Evolutionary conservation across 2,329 filamentous ascomycete genomes (phyloP).

Genomic region (Xylariaceae sp.): DNA sequence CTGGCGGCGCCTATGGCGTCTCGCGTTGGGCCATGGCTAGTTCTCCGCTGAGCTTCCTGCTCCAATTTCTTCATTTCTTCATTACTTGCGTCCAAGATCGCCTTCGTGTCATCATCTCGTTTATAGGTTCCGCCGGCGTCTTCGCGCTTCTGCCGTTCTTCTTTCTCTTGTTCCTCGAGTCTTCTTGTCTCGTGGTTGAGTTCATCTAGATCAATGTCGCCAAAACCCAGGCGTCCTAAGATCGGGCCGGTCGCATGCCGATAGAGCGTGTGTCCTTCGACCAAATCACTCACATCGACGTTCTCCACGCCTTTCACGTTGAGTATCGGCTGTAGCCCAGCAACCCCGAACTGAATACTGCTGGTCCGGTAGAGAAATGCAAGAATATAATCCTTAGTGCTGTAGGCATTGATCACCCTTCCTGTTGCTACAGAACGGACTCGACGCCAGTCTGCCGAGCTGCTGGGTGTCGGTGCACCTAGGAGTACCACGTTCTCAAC

Average conservation of each 20-base stretch:
- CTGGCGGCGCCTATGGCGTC: background rate
- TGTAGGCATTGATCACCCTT: constrained; percentile 83
- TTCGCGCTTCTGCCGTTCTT: constrained; percentile 26
- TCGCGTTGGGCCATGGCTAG: background rate
- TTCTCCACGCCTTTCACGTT: constrained; percentile 65
- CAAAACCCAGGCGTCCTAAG: constrained; percentile 63
- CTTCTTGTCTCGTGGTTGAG: constrained; percentile 26
- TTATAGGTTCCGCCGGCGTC: constrained; percentile 20
- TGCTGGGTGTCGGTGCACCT: constrained; percentile 72
- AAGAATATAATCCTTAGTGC: constrained; percentile 80
- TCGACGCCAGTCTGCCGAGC: constrained; percentile 68
- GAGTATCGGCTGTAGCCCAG: constrained; percentile 71
- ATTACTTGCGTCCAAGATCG: constrained; percentile 10
- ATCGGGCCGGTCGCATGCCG: constrained; percentile 64
- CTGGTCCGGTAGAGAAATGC: constrained; percentile 84
- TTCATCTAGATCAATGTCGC: constrained; percentile 54
- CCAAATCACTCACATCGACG: constrained; percentile 60
- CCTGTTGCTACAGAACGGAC: constrained; percentile 77
- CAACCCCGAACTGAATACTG: constrained; percentile 77
- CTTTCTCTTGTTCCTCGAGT: constrained; percentile 27
- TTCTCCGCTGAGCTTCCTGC: constrained; percentile 15
- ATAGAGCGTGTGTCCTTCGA: constrained; percentile 69
- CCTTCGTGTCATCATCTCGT: constrained; percentile 2
- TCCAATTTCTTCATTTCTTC: constrained; percentile 22
- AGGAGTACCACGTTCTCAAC: constrained; percentile 81